These are phyloP conservation scores for Pseudoscleropodium purum DNA, from an alignment of 225 moss, liverwort and hornwort species.

Conservation along the genomic window DNA sequence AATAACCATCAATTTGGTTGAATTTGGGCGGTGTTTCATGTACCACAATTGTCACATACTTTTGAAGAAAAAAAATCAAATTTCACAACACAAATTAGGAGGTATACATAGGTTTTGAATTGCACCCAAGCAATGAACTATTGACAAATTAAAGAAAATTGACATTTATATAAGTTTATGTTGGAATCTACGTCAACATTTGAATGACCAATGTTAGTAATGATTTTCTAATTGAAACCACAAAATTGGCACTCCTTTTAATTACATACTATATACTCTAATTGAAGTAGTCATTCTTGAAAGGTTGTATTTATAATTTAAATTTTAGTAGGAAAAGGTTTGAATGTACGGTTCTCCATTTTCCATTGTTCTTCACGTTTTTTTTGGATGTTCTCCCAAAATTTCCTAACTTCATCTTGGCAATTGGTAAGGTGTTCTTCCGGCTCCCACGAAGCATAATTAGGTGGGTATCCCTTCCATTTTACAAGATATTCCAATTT, in stretches of 20 bases:
- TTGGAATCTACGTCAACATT: not conserved
- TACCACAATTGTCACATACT: not conserved
- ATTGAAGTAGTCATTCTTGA: too few species aligned
- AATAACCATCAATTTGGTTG: not conserved
- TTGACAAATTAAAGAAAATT: not conserved
- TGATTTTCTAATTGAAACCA: not conserved
- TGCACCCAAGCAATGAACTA: not conserved
- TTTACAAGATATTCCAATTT: not conserved
- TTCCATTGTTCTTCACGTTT: too few species aligned
- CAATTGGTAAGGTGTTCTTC: not conserved
- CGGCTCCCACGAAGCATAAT: not conserved
- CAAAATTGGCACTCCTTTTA: not conserved
- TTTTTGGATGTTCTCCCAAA: not conserved
- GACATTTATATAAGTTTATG: not conserved
- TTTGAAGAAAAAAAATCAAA: not conserved
- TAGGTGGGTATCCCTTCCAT: not conserved
- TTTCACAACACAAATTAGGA: not conserved
- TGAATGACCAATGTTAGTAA: not conserved
- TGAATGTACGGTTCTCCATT: accelerated
- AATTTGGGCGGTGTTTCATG: not conserved
- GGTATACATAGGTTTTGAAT: not conserved
- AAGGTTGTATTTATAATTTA: too few species aligned
- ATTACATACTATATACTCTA: too few species aligned
- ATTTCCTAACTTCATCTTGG: not conserved
- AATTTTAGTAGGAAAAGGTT: too few species aligned